Base-by-base conservation (phyloP, 164 flowering plant genomes). In the Echeveria elegans region DNA sequence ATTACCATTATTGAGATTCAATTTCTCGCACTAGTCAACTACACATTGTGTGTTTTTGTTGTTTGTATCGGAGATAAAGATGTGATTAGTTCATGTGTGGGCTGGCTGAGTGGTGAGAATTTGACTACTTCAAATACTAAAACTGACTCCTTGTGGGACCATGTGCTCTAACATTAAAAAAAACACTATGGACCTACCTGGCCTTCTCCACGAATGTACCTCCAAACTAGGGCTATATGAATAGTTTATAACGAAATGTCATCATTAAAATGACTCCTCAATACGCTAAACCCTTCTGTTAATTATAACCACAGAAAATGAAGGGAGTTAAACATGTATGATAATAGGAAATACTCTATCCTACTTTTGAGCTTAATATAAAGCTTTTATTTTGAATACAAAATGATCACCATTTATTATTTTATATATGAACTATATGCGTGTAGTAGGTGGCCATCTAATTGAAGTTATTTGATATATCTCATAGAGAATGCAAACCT, bases 41-140 rank as follows among this genome's bases (percentile, higher is more conserved):
- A n/a, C 61, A 56, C 61, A 56, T 56, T 10, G 19, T 56, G 16
- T 28, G 32, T 56, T 28, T 5, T 56, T 56, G 34, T 56, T 28
- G 19, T 28, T 26, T 32, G 28, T 26, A n/a, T n/a, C n/a, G 19
- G 19, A 56, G 34, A 56, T 56, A 19, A 26, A 29, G 61, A 56
- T 56, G 61, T 56, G 61, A 56, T 56, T 28, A 19, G 61, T 56
- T 56, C 32, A 56, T 56, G 31, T 56, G 19, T 23, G 26, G 29
- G 29, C 19, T 45, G 50, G 50, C 26, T 50, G 21, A 50, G 56
- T 50, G 59, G 59, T 53, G 59, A 21, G 59, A 24, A 56, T 26
- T 28, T 11, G 61, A 56, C 18, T 26, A 23, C 58, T 52, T 7
- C 28, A 21, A 52, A 8, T 21, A 52, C 58, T 21, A 28, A 3